Percentiles rank a stretch among this genome's conserved stretches.
These are phyloP conservation scores for Daldinia concentrica DNA, from an alignment of 495 filamentous ascomycete genomes.

Conservation along the genomic window DNA sequence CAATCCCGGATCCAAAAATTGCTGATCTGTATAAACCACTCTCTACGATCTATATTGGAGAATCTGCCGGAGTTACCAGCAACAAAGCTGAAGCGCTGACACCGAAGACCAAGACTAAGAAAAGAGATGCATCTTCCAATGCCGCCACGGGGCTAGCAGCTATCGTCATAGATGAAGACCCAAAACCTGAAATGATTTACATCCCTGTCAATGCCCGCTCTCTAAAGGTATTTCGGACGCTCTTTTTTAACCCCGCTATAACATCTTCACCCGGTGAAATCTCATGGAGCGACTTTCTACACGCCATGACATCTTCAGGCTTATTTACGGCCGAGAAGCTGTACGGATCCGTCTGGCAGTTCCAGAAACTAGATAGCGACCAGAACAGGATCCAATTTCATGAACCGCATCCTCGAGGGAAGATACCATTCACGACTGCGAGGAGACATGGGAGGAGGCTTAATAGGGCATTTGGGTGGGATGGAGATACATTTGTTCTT, in stretches of 20 bases:
- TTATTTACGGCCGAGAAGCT: constrained; percentile 57
- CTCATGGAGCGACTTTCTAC: constrained; percentile 61
- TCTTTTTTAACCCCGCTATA: constrained; percentile 53
- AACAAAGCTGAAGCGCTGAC: neutral
- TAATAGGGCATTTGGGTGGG: constrained; percentile 56
- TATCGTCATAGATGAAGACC: neutral
- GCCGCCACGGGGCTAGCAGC: neutral
- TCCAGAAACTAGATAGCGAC: constrained; percentile 49
- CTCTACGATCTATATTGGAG: neutral
- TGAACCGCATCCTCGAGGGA: constrained; percentile 60
- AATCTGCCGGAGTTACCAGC: neutral
- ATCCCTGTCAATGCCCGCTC: constrained; percentile 54
- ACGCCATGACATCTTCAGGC: constrained; percentile 59
- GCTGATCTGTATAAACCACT: constrained; percentile 32
- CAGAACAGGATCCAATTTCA: constrained; percentile 62
- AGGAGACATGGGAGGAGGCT: constrained; percentile 56
- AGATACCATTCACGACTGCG: constrained; percentile 55
- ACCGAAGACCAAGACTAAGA: neutral
- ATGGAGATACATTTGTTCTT: constrained; percentile 2
- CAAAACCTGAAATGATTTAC: neutral
- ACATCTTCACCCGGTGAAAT: constrained; percentile 54
- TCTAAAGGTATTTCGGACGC: constrained; percentile 56
- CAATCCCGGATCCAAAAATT: neutral
- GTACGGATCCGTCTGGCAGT: constrained; percentile 65
- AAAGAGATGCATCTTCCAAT: neutral